Evolutionary conservation across 2,329 filamentous ascomycete species (phyloP), one percentile per base, ranked within the genome.

Genomic region (Orbilia brochopaga): DNA sequence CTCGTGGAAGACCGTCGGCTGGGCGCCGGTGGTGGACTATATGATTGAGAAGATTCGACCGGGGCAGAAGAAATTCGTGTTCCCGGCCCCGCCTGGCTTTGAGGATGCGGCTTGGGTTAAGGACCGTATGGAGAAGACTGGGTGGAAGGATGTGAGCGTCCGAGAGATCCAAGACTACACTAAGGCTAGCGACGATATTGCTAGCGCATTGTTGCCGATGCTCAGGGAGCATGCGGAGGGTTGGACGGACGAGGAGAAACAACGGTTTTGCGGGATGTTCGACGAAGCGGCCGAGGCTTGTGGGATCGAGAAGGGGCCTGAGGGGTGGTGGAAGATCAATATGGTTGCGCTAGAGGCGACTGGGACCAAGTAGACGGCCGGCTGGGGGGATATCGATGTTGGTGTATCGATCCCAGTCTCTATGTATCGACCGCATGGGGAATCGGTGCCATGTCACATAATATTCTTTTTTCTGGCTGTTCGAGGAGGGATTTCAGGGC

Each of bases 201-300:
- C 40, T 17, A 46, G 27, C 21, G 59, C 55, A 17, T 37, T 72
- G 23, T 2, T 60, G 8, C 51, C 67, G 21, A 10, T 72, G 5
- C 15, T 65, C 17, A 50, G 55, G 15, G 51, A 65, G 67, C 42
- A 19, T 23, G n/a, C 60, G 19, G 60, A 52, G 8, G 67, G 42
- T 2, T 72, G 67, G 67, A 65, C 37, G 27, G 67, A 72, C 7
- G 55, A 64, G 44, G 67, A 72, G 35, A 72, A 72, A 32, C 46
- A 21, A 6, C 37, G 42, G 11, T 65, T 24, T 27, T 19, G 30
- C 4, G 59, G 51, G 27, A 40, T 60, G 27, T 72, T 64, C 19
- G 30, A 48, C n/a, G 67, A 72, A 23, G 67, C 60, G 21, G 35
- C 48, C 1, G 54, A 65, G 13, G 50, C 50, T 8, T 52, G 35